phyloP scores from a whole-genome alignment of 202 grass and related monocot species.

The Thinopyrum obtusiflorum region DNA sequence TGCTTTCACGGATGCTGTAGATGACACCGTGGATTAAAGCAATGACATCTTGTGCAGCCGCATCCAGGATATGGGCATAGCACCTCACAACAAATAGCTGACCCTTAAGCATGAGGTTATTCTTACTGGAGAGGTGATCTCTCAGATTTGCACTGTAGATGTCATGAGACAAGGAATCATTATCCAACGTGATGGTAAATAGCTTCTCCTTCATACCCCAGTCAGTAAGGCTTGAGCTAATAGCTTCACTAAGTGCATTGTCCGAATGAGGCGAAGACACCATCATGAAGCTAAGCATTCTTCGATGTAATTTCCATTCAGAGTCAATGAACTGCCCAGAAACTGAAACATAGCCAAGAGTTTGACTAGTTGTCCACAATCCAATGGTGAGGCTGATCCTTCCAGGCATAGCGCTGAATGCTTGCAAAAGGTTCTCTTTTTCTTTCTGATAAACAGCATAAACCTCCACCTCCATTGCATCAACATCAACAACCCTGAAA shows the following conservation, averaged over 20 bases:
- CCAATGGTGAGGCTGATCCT: conserved; percentile 79
- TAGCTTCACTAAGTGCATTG: conserved; percentile 79
- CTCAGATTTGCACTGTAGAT: conserved; percentile 88
- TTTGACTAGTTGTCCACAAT: conserved; percentile 77
- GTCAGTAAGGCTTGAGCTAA: conserved; percentile 60
- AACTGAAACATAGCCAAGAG: conserved; percentile 69
- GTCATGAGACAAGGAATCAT: conserved; percentile 76
- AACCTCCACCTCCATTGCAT: conserved; percentile 57
- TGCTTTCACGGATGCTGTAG: conserved; percentile 83
- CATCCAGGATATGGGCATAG: conserved; percentile 70
- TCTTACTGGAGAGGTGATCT: conserved; percentile 71
- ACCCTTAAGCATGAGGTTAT: conserved; percentile 63
- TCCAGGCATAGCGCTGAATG: conserved; percentile 46
- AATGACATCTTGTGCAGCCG: conserved; percentile 64
- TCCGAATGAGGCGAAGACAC: conserved; percentile 82
- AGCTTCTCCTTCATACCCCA: conserved; percentile 72
- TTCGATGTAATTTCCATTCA: conserved; percentile 65
- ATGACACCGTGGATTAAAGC: conserved; percentile 78
- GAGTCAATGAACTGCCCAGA: conserved; percentile 67
- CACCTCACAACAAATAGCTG: conserved; percentile 80
- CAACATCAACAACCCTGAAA: conserved; percentile 60
- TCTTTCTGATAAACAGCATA: conserved; percentile 69
- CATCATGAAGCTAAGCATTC: conserved; percentile 88
- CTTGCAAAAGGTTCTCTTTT: conserved; percentile 55
- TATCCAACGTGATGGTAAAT: conserved; percentile 82